Evolutionary conservation across 345 rosid genomes (phyloP), one percentile per base, ranked within the genome.

Genomic region (Passiflora organensis): DNA sequence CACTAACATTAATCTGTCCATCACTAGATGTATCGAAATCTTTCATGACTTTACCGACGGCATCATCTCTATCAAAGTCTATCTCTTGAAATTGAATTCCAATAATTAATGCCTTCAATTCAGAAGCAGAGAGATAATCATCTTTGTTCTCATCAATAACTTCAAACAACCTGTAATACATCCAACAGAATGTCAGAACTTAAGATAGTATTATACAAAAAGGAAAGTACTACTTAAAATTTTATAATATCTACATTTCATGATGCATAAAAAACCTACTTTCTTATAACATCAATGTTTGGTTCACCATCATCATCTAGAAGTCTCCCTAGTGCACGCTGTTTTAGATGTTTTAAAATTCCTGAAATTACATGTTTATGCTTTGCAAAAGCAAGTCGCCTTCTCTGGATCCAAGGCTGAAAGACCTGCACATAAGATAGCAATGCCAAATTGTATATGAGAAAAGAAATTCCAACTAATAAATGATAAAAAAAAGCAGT

Each of bases 391-490:
- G 85, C 91, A 58, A 93, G 64, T 47, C 84, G 76, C 44, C 95
- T 81, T 67, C 71, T 72, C 69, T 86, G 99, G 47, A 93, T 80
- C 95, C 86, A 81, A 11, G 99, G 99, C 75, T 93, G 99, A 66
- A 78, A 76, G 46, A 80, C 36, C 82, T 81, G 63, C 19, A 48
- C 12, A 17, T 18, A 39, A 17, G 2, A 45, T 42, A 10, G 43
- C 18, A 19, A 52, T 17, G 14, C 18, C 18, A 13, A 42, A 17
- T 10, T 6, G 43, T 50, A 16, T 32, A 39, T 17, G 13, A 1
- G 20, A 25, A 23, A 59, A 37, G 14, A 37, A 42, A 24, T 39
- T 44, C 44, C 13, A 56, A 56, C 0, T 36, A 37, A 1, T 10
- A 43, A 24, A 15, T 19, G 11, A 4, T 21, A 1, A 24, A 23